phyloP scores from a whole-genome alignment of 495 filamentous ascomycete species.

The Niebla homalea region DNA sequence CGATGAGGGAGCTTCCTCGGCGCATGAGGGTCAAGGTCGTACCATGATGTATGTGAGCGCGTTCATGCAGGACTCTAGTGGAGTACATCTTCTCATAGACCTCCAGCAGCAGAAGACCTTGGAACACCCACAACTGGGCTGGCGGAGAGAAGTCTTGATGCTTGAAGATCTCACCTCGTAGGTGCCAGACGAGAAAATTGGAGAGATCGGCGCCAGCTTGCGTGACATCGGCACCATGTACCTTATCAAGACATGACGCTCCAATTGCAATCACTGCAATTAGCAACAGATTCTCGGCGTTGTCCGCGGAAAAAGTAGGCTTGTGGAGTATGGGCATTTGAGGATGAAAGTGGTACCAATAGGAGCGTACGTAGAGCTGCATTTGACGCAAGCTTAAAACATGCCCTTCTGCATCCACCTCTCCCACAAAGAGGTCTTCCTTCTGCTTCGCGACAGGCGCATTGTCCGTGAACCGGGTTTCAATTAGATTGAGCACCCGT shows the following conservation, averaged over 20 bases:
- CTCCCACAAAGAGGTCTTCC: slow-evolving; percentile 64
- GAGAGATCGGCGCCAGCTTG: slow-evolving; percentile 64
- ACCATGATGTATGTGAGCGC: slow-evolving; percentile 93
- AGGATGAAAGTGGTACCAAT: slow-evolving; percentile 89
- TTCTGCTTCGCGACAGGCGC: slow-evolving; percentile 62
- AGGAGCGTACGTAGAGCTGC: slow-evolving; percentile 86
- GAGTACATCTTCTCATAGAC: slow-evolving; percentile 96
- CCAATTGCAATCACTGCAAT: slow-evolving; percentile 91
- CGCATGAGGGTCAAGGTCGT: slow-evolving; percentile 94
- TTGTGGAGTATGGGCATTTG: slow-evolving; percentile 91
- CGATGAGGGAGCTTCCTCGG: slow-evolving; percentile 79
- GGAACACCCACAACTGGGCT: slow-evolving; percentile 96
- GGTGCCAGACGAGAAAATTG: slow-evolving; percentile 79
- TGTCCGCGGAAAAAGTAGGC: slow-evolving; percentile 82
- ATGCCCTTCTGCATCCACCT: slow-evolving; percentile 57
- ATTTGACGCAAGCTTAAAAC: slow-evolving; percentile 86
- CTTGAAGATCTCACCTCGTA: slow-evolving; percentile 87
- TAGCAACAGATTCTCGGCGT: slow-evolving; percentile 71
- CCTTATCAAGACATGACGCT: slow-evolving; percentile 73
- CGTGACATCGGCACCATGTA: slow-evolving; percentile 58
- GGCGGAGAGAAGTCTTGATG: slow-evolving; percentile 85
- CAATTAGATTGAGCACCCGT: slow-evolving; percentile 76
- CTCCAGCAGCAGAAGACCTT: slow-evolving; percentile 78
- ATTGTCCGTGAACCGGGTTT: slow-evolving; percentile 61
- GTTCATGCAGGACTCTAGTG: slow-evolving; percentile 79